Evolutionary conservation across 2,329 filamentous ascomycete genomes (phyloP), one percentile per base, ranked within the genome.

Genomic region (Penicillium hordei): DNA sequence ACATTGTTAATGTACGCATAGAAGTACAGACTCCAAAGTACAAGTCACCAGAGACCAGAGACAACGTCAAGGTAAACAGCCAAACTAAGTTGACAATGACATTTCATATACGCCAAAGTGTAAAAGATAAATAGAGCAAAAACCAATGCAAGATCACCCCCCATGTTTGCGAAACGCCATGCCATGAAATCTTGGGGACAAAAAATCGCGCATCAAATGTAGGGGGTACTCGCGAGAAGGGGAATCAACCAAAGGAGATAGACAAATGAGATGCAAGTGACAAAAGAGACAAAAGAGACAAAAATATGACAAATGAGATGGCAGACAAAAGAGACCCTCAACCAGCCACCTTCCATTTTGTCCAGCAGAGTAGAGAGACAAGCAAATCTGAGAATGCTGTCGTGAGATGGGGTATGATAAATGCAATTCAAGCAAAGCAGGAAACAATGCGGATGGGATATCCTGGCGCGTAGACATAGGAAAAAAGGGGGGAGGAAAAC

Each of bases 201-300:
- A 56, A 53, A 55, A 50, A 42, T 51, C 48, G 46, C 53, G 50
- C 59, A 59, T 55, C 39, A 67, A 60, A 58, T 60, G 46, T 56
- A 65, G 52, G 64, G 59, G 61, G 65, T 62, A 67, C 52, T 67
- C 63, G 65, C 62, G 49, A 62, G 58, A 59, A 61, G 61, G 45
- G 53, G 53, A 56, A 56, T 56, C 53, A 49, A 38, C 9, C 7
- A 21, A 27, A 25, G 5, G 33, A 49, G 25, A 36, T 17, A n/a
- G 23, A 53, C 50, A 46, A 48, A 45, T 57, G 36, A 46, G 23
- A 33, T 34, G 39, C 33, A 8, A 48, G 19, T 10, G 57, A 51
- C 42, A 55, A 33, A 36, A 13, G 21, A 25, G 57, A 51, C 42
- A 55, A 33, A 36, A 13, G 21, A 25, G 15, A 34, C 8, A 23